Base-by-base conservation (phyloP, 1,139 yeast species). In the Hanseniaspora sp. region DNA sequence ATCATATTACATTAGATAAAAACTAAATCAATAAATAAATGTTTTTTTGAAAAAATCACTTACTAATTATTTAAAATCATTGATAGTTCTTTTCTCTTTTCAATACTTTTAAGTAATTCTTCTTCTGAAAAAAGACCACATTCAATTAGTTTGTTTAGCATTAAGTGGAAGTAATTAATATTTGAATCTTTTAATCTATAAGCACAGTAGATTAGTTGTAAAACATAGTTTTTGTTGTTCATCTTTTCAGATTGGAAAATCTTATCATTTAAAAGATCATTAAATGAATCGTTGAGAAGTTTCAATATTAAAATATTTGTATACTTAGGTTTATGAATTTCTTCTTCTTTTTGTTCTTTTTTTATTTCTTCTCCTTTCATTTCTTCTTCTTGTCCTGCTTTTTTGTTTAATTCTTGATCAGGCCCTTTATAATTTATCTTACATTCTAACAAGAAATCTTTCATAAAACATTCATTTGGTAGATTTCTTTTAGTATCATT, bases 311-410 rank as follows among this genome's bases (percentile, higher is more conserved):
- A 31, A 28, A 34, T 55, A 39, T 45, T 49, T 30, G 52, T 46
- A 8, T 33, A 48, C 7, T 33, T 23, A 13, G 55, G 48, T 13
- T 46, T 53, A 11, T 35, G 39, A 7, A 42, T 35, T 9, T 29
- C 28, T 34, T 28, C 46, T 4, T 43, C n/a, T 12, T 35, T 47
- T 38, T 83, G 34, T 75, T 66, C 2, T 63, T 72, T 43, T 75
- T 72, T 59, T 83, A 76, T 9, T 33, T 13, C 18, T 33, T 13
- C 11, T 33, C 5, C 35, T 33, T 9, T 5, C 5, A 13, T 11
- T 31, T 11, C 35, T 33, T 13, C 13, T 13, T 13, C 13, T 33
- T 13, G 13, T 37, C 7, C 17, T 15, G 7, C 4, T 7, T 37
- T n/a, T n/a, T 39, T 23, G 23, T 23, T 23, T 23, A 23, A 23